phyloP scores from a whole-genome alignment of 305 asterid species.

The Fraxinus xanthoxyloides region DNA sequence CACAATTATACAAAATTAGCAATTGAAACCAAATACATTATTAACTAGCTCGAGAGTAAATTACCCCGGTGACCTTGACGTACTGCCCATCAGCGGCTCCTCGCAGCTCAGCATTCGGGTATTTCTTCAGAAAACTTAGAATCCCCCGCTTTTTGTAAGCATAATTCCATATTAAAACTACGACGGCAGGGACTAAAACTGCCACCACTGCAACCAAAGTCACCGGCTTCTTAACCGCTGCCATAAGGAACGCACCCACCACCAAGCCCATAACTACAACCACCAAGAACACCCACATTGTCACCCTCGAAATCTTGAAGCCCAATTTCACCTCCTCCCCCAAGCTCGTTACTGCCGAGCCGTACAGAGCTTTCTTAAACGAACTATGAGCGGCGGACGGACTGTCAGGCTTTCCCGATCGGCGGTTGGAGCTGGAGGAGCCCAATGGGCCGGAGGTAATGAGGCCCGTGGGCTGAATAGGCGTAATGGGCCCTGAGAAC shows the following conservation, averaged over 20 bases:
- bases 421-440: conserved; percentile 16
- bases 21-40: not conserved
- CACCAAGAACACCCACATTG: conserved; percentile 73
- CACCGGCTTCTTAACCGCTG: conserved; percentile 70
- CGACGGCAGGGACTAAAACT: conserved; percentile 38
- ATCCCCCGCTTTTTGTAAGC: conserved; percentile 55
- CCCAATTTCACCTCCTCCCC: conserved; percentile 55
- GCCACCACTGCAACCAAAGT: conserved; percentile 60
- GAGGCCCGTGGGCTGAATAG: conserved; percentile 52
- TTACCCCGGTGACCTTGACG: conserved; percentile 99
- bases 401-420: conserved; percentile 32
- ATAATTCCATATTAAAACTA: conserved; percentile 60
- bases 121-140: conserved; percentile 42
- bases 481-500: conserved; percentile 49
- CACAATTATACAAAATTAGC: conserved; percentile 7
- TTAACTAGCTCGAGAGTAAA: not conserved
- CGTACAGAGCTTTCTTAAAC: conserved; percentile 41
- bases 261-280: conserved; percentile 78
- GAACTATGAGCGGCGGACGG: conserved; percentile 17
- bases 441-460: conserved; percentile 35
- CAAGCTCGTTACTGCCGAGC: conserved; percentile 73
- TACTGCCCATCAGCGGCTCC: conserved; percentile 84
- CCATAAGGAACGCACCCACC: conserved; percentile 79
- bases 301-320: conserved; percentile 73
- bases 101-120: conserved; percentile 62